phyloP scores from a whole-genome alignment of 345 rosid genomes.

The Firmiana major region DNA sequence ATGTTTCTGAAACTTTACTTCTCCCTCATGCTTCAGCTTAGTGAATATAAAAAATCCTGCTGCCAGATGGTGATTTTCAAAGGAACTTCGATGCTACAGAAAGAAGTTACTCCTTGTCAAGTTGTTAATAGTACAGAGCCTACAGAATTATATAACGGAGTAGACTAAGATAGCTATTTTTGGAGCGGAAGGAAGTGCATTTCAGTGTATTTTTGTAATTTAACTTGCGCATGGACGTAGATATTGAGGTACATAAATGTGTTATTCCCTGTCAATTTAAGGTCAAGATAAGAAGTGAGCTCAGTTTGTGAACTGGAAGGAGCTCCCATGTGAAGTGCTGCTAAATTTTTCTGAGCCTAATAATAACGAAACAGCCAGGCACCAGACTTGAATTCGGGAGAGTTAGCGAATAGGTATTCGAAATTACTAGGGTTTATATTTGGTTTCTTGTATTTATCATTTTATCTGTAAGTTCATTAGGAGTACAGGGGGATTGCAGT shows the following conservation, averaged over 20 bases:
- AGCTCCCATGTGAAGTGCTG: background rate
- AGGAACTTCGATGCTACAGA: conserved; percentile 73
- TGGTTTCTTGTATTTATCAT: no score
- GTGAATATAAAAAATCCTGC: conserved; percentile 44
- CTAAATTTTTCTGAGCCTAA: background rate
- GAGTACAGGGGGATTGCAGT: background rate
- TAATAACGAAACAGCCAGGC: background rate
- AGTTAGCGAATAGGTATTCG: background rate
- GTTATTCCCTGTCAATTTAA: background rate
- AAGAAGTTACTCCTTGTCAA: conserved; percentile 38
- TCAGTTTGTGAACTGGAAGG: background rate
- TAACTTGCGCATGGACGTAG: background rate
- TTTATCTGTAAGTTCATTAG: background rate
- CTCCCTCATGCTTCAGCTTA: conserved; percentile 36
- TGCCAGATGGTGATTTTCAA: conserved; percentile 63
- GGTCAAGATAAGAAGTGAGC: conserved; percentile 8
- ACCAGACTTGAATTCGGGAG: background rate
- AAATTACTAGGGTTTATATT: background rate
- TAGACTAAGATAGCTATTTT: background rate
- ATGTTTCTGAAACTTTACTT: conserved; percentile 2
- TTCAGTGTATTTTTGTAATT: background rate
- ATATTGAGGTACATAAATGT: background rate
- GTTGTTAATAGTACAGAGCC: conserved; percentile 27
- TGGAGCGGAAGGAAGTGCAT: background rate
- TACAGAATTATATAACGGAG: conserved; percentile 17